Conservation (phyloP, 345 rosid genomes). For the Viola odorata region DNA sequence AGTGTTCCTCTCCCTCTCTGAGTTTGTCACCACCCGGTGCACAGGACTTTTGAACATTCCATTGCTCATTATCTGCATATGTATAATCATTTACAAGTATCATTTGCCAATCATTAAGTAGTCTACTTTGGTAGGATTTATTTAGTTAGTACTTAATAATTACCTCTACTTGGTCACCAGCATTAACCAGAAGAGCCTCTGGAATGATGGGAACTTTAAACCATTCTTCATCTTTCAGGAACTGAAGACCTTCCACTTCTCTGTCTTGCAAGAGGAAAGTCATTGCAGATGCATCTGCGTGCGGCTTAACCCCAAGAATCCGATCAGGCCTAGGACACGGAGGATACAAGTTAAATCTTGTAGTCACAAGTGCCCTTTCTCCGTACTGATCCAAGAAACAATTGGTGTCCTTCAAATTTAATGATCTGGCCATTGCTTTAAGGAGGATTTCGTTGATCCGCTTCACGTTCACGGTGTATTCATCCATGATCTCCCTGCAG, state of each 20-base stretch:
- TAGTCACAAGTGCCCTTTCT: slow-evolving; percentile 26
- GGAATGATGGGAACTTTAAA: slow-evolving; percentile 42
- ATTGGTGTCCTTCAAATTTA: slow-evolving; percentile 39
- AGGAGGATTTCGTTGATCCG: slow-evolving; percentile 24
- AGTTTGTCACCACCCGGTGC: slow-evolving; percentile 46
- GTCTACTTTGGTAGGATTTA: too few species aligned
- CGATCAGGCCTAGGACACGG: slow-evolving; percentile 51
- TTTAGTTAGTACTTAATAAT: too few species aligned
- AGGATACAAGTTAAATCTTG: slow-evolving; percentile 59
- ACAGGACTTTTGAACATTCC: slow-evolving; percentile 52
- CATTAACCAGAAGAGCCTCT: slow-evolving; percentile 40
- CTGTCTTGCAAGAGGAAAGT: slow-evolving; percentile 54
- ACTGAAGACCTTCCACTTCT: slow-evolving; percentile 56
- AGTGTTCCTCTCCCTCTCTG: slow-evolving; percentile 40
- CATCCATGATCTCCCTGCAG: slow-evolving; percentile 37
- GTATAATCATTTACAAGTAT: background rate
- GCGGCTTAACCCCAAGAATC: slow-evolving; percentile 48
- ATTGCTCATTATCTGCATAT: slow-evolving; percentile 49
- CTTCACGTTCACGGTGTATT: slow-evolving; percentile 30
- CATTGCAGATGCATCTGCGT: slow-evolving; percentile 54
- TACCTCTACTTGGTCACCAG: slow-evolving; percentile 42
- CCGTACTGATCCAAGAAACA: slow-evolving; percentile 43
- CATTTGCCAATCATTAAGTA: background rate
- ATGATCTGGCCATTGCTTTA: slow-evolving; percentile 48
- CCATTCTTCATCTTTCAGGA: slow-evolving; percentile 45